Evolutionary conservation across 441 rosid species (phyloP).

Genomic region (Adansonia madagascariensis): DNA sequence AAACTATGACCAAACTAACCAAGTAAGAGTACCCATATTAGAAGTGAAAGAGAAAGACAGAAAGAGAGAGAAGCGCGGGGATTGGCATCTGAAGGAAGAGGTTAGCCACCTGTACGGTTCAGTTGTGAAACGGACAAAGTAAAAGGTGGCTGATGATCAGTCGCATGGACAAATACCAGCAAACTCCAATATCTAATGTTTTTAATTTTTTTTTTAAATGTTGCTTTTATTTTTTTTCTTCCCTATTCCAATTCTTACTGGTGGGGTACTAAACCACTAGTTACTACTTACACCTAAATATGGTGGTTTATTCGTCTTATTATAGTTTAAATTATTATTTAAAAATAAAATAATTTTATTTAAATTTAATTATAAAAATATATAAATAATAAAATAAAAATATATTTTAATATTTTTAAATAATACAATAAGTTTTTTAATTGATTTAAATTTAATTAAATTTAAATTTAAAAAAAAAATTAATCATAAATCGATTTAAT

Average conservation of each 20-base stretch:
- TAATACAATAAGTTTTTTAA: too few relatives aligned
- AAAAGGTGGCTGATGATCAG: slow-evolving; percentile 50
- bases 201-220: background rate
- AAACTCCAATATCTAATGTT: slow-evolving; percentile 29
- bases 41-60: slow-evolving; percentile 27
- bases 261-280: too few relatives aligned
- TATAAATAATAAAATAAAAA: too few relatives aligned
- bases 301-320: too few relatives aligned
- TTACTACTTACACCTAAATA: background rate
- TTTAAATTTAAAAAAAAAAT: too few relatives aligned
- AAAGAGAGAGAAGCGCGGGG: slow-evolving; percentile 26
- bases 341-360: too few relatives aligned
- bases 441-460: too few relatives aligned
- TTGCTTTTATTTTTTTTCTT: background rate
- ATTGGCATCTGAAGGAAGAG: slow-evolving; percentile 41
- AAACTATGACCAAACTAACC: slow-evolving; percentile 39
- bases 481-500: too few relatives aligned
- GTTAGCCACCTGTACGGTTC: slow-evolving; percentile 42
- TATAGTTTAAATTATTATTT: too few relatives aligned
- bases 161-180: background rate
- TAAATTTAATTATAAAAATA: too few relatives aligned
- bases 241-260: background rate
- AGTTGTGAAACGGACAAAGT: slow-evolving; percentile 69
- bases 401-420: too few relatives aligned
- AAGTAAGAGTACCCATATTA: slow-evolving; percentile 29